A percentile compares a stretch with the other conserved stretches of the same genome.
Conservation (phyloP, 495 filamentous ascomycete species). For the Penicillium flavigenum region DNA sequence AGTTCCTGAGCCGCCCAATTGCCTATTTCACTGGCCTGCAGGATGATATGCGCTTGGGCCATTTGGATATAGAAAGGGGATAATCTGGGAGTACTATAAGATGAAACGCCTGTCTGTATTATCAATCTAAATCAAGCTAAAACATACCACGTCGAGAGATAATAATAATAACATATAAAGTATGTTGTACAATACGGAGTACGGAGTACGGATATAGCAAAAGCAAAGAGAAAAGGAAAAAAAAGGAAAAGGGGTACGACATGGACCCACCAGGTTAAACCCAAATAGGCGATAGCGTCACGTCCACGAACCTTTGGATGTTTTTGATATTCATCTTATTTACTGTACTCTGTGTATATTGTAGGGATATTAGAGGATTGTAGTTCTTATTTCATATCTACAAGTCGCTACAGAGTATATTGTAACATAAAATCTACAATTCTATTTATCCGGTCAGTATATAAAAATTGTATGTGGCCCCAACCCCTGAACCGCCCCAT, state of each 20-base stretch:
- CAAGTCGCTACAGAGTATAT: too few species aligned
- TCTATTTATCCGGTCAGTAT: not conserved
- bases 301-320: not conserved
- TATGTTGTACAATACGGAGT: not conserved
- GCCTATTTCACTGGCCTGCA: slow-evolving; percentile 9
- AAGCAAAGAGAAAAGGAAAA: not conserved
- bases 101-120: not conserved
- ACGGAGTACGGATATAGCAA: not conserved
- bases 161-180: not conserved
- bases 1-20: slow-evolving; percentile 6
- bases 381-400: too few species aligned
- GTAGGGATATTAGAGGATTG: too few species aligned
- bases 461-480: not conserved
- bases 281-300: slow-evolving; percentile 1
- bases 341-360: too few species aligned
- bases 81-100: not conserved
- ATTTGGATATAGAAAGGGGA: not conserved
- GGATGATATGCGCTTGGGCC: slow-evolving; percentile 10
- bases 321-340: not conserved
- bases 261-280: slow-evolving; percentile 3
- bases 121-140: slow-evolving; percentile 2
- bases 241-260: slow-evolving; percentile 10
- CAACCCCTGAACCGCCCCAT: slow-evolving; percentile 35
- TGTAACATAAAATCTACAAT: not conserved
- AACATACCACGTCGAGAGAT: not conserved